Conservation (phyloP, 129 eudicot genomes). For the Apium graveolens region DNA sequence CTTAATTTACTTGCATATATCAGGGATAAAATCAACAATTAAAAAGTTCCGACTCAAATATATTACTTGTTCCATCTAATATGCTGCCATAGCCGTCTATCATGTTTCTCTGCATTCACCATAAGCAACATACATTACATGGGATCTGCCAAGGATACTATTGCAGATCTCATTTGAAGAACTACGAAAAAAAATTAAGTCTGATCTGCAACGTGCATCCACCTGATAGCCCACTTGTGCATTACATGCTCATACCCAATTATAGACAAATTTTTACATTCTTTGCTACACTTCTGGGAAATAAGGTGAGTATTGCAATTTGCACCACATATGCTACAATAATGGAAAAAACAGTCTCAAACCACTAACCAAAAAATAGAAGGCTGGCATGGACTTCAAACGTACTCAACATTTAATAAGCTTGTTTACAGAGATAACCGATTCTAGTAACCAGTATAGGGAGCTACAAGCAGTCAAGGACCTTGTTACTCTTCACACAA, state of each 20-base stretch:
- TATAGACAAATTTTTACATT: conserved; percentile 85
- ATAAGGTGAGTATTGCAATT: conserved; percentile 71
- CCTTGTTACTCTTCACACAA: conserved; percentile 59
- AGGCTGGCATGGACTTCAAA: conserved; percentile 65
- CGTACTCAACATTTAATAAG: conserved; percentile 73
- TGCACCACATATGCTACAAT: conserved; percentile 75
- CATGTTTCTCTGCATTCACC: no score
- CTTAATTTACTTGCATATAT: conserved; percentile 58
- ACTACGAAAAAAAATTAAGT: conserved; percentile 66
- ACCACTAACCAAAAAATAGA: conserved; percentile 67
- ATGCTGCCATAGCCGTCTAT: conserved; percentile 38
- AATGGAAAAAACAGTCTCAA: conserved; percentile 71
- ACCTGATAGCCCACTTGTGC: conserved; percentile 91
- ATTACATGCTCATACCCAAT: conserved; percentile 52
- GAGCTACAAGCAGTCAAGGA: conserved; percentile 36
- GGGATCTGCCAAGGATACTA: conserved; percentile 84
- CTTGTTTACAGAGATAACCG: conserved; percentile 58
- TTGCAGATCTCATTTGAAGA: conserved; percentile 91
- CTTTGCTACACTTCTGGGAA: conserved; percentile 64
- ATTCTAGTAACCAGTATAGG: conserved; percentile 71
- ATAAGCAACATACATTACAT: conserved; percentile 74
- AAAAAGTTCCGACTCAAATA: conserved; percentile 13
- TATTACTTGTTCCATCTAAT: conserved; percentile 23
- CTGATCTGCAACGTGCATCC: conserved; percentile 81
- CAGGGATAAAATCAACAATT: conserved; percentile 74